phyloP scores from a whole-genome alignment of 2,329 filamentous ascomycete species.

The Monilinia vaccinii-corymbosi region DNA sequence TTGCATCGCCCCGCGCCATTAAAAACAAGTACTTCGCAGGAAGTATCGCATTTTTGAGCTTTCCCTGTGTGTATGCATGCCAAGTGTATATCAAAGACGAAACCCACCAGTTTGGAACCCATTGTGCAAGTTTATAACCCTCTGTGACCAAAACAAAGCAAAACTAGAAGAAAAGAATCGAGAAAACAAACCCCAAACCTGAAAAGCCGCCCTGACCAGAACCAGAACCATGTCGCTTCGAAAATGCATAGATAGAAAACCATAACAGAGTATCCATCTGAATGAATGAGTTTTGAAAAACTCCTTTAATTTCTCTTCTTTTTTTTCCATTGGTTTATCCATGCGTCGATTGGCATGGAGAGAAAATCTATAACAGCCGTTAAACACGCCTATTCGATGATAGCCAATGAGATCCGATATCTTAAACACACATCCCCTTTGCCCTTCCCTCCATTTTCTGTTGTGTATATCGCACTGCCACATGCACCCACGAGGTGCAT shows the following conservation, averaged over 20 bases:
- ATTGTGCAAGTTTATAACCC: slow-evolving; percentile 10
- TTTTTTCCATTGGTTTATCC: slow-evolving; percentile 1
- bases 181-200: slow-evolving; percentile 15
- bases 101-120: slow-evolving; percentile 5
- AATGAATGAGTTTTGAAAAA: slow-evolving; percentile 8
- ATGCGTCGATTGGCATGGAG: slow-evolving; percentile 4
- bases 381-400: slow-evolving; percentile 1
- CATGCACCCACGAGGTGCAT: background rate
- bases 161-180: background rate
- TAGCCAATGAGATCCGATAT: slow-evolving; percentile 7
- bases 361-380: slow-evolving; percentile 10
- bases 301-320: slow-evolving; percentile 7
- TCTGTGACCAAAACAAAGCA: slow-evolving; percentile 9
- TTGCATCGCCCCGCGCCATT: slow-evolving; percentile 1
- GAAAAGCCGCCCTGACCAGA: slow-evolving; percentile 7
- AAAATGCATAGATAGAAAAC: slow-evolving; percentile 26
- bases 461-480: background rate
- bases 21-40: slow-evolving; percentile 6
- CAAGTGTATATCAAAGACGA: slow-evolving; percentile 12
- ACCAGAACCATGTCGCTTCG: slow-evolving; percentile 19
- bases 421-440: background rate
- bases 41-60: background rate
- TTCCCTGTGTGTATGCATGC: slow-evolving; percentile 11
- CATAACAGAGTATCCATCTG: slow-evolving; percentile 15
- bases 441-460: background rate